These are phyloP conservation scores for Microbotryum scabiosae DNA, from an alignment of 1,284 basidiomycete species.

Conservation along the genomic window DNA sequence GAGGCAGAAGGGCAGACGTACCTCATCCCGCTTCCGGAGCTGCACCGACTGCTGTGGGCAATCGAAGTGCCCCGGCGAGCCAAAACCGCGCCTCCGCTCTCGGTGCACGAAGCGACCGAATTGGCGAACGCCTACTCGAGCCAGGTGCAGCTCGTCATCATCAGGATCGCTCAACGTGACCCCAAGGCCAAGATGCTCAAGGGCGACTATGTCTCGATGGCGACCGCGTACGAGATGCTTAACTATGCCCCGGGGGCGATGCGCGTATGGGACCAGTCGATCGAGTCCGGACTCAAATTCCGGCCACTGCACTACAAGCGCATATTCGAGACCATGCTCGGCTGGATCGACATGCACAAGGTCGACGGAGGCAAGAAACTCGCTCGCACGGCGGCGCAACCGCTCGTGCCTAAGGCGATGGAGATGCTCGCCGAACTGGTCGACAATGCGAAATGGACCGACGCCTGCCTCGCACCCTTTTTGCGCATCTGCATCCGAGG, in stretches of 20 bases:
- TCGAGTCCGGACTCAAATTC: constrained; percentile 1
- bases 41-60: too few relatives aligned
- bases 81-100: too few relatives aligned
- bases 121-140: too few relatives aligned
- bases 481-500: constrained; percentile 18
- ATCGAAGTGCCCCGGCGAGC: too few relatives aligned
- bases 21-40: too few relatives aligned
- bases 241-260: constrained; percentile 19
- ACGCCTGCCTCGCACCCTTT: constrained; percentile 10
- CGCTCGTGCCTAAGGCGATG: constrained; percentile 16
- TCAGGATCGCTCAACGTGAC: too few relatives aligned
- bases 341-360: constrained; percentile 25
- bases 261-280: constrained; percentile 22
- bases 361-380: constrained; percentile 7
- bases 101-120: too few relatives aligned
- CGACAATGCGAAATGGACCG: constrained; percentile 1
- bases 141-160: too few relatives aligned
- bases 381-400: constrained; percentile 13
- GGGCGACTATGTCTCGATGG: constrained; percentile 12
- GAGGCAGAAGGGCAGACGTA: too few relatives aligned
- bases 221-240: constrained; percentile 15
- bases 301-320: not conserved
- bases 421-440: constrained; percentile 10
- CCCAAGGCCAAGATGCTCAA: too few relatives aligned
- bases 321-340: constrained; percentile 17